Conservation (phyloP, 2,329 filamentous ascomycete species). For the Trichoderma brevicompactum region DNA sequence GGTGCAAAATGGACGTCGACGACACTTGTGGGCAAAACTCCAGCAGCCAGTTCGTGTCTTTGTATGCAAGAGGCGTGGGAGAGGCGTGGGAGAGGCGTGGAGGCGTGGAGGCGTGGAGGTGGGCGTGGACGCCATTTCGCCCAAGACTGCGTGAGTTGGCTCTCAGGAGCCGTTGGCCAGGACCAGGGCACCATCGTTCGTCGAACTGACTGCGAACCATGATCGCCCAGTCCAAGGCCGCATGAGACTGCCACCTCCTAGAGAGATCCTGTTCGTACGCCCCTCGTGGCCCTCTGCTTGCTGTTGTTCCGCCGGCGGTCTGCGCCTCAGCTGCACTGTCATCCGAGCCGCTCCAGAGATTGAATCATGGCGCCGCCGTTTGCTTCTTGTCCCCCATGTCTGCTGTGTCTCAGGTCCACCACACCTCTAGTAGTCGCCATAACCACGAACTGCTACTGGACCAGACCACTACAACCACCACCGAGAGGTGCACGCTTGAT, state of each 20-base stretch:
- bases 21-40: constrained; percentile 4
- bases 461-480: not conserved
- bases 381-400: constrained; percentile 24
- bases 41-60: constrained; percentile 8
- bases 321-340: constrained; percentile 30
- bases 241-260: constrained; percentile 13
- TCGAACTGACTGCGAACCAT: constrained; percentile 36
- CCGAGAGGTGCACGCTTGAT: constrained; percentile 14
- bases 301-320: constrained; percentile 27
- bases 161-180: constrained; percentile 26
- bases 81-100: constrained; percentile 1
- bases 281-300: constrained; percentile 22
- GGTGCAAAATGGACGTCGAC: not conserved
- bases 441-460: constrained; percentile 20
- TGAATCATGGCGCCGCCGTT: constrained; percentile 28
- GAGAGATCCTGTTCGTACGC: constrained; percentile 25
- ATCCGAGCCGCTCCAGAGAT: constrained; percentile 29
- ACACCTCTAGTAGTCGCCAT: constrained; percentile 24
- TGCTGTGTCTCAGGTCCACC: constrained; percentile 25
- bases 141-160: constrained; percentile 14
- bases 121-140: not conserved
- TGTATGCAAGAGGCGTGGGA: not conserved
- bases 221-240: constrained; percentile 31
- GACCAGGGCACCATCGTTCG: constrained; percentile 34
- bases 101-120: constrained; percentile 1